A percentile compares a stretch with the other conserved stretches of the same genome.
Evolutionary conservation across 2,329 filamentous ascomycete species (phyloP).

Genomic region (Aureobasidium uvarum): DNA sequence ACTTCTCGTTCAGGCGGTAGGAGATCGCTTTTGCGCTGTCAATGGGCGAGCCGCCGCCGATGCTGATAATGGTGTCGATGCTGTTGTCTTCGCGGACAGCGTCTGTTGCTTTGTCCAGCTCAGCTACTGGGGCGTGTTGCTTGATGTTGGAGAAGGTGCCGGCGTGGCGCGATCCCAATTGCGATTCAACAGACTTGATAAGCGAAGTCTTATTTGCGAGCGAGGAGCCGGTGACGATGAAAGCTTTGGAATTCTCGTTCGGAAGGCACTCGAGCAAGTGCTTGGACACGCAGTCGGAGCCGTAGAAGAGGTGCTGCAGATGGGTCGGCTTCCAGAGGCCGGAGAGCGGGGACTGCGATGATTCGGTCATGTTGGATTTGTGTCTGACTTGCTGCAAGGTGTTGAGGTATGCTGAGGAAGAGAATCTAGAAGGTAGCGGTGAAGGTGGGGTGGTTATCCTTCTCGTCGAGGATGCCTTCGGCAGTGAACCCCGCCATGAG

Average conservation of each 20-base stretch:
- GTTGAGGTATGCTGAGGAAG: background rate
- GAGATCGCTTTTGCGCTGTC: conserved; percentile 52
- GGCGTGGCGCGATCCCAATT: conserved; percentile 50
- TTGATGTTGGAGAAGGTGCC: conserved; percentile 57
- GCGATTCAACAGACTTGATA: conserved; percentile 51
- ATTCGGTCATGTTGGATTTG: conserved; percentile 45
- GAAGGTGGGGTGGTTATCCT: background rate
- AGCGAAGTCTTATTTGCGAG: conserved; percentile 55
- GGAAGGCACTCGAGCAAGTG: conserved; percentile 50
- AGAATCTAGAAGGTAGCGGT: background rate
- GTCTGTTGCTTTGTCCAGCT: conserved; percentile 54
- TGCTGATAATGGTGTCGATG: conserved; percentile 56
- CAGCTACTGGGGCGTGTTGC: conserved; percentile 56
- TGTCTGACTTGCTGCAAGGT: conserved; percentile 31
- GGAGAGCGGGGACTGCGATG: conserved; percentile 46
- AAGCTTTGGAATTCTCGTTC: conserved; percentile 51
- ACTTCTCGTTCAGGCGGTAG: conserved; percentile 45
- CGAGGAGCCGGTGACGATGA: conserved; percentile 57
- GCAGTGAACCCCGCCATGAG: conserved; percentile 14
- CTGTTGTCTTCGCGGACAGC: conserved; percentile 46
- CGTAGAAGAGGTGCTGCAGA: conserved; percentile 53
- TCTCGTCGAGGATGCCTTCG: background rate
- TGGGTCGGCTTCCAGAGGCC: conserved; percentile 54
- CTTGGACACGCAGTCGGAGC: conserved; percentile 47
- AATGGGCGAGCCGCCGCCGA: conserved; percentile 57